Percentiles rank a stretch among this genome's conserved stretches.
Evolutionary conservation across 2,329 filamentous ascomycete genomes (phyloP).

Genomic region (Orbilia oligospora): DNA sequence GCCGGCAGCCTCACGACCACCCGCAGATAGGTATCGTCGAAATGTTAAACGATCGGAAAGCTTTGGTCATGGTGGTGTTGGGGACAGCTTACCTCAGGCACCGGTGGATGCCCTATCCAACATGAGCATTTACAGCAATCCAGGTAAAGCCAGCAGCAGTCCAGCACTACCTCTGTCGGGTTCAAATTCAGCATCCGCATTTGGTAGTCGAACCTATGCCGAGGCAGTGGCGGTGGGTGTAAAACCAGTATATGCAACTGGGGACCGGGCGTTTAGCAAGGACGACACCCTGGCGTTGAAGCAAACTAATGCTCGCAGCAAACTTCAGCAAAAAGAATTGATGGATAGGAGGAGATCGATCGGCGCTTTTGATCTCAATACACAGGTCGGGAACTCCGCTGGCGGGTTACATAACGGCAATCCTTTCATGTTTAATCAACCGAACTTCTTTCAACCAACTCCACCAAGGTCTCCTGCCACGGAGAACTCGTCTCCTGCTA

Average conservation of each 20-base stretch:
- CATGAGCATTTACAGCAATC: conserved; percentile 63
- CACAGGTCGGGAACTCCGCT: conserved; percentile 52
- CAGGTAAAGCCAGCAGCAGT: conserved; percentile 56
- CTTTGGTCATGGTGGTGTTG: conserved; percentile 31
- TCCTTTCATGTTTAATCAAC: conserved; percentile 60
- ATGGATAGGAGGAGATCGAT: conserved; percentile 64
- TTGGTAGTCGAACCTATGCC: conserved; percentile 74
- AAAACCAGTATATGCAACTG: conserved; percentile 51
- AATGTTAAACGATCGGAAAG: conserved; percentile 62
- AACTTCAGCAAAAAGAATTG: conserved; percentile 59
- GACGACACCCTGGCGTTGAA: conserved; percentile 53
- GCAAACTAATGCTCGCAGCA: conserved; percentile 41
- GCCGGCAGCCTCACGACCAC: conserved; percentile 64
- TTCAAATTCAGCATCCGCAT: conserved; percentile 69
- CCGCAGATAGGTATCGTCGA: conserved; percentile 63
- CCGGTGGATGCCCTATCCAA: conserved; percentile 68
- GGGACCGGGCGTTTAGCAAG: conserved; percentile 62
- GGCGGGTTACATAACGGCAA: conserved; percentile 58
- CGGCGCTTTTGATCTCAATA: conserved; percentile 62
- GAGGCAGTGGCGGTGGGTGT: conserved; percentile 67
- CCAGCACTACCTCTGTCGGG: conserved; percentile 60
- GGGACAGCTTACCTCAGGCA: conserved; percentile 69
- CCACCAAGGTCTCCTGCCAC: conserved; percentile 57
- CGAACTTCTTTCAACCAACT: conserved; percentile 56
- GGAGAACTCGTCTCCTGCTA: conserved; percentile 50